Evolutionary conservation across 75 land plant species (phyloP), one percentile per base, ranked within the genome.

Genomic region (Pseudotsuga menziesii): DNA sequence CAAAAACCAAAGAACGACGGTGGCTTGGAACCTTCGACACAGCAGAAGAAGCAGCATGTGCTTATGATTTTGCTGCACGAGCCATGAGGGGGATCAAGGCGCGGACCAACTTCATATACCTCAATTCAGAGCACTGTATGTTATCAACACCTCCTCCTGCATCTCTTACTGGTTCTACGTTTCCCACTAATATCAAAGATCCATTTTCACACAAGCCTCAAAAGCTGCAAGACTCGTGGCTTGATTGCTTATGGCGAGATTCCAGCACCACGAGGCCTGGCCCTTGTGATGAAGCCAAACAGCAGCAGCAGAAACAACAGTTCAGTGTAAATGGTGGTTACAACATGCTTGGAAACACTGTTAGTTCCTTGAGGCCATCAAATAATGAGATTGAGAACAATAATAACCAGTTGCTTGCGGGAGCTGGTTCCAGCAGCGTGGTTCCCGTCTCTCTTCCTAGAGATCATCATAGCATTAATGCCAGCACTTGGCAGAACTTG

Each of bases 1-100:
- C 92, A 14, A 82, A 79, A 56, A 82, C 89, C 23, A 90, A 90
- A 36, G 87, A 85, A 56, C 77, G 92, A 57, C 77, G 83, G 14
- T 90, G 92, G 92, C 88, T 90, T 25, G 92, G 92, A n/a, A 90
- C 92, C n/a, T 90, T 90, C 72, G 92, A 87, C 78, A 89, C 91
- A 15, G 91, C 89, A 8, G 89, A 86, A 74, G 85, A 84, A 15
- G 91, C 91, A 3, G 89, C 91, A 1, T 85, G 78, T 61, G 91
- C 91, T 32, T 89, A 89, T 59, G 89, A 89, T 80, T 77, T 75
- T 48, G 91, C 91, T 23, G 91, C 91, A 12, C 58, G 91, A 58
- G 74, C 87, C 70, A 87, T 90, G 89, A 82, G 89, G 29, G 92
- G 92, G 19, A 25, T 75, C 36, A 90, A 88, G 59, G 92, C 92